phyloP scores from a whole-genome alignment of 1,284 basidiomycete species.

The Dichomitus squalens region DNA sequence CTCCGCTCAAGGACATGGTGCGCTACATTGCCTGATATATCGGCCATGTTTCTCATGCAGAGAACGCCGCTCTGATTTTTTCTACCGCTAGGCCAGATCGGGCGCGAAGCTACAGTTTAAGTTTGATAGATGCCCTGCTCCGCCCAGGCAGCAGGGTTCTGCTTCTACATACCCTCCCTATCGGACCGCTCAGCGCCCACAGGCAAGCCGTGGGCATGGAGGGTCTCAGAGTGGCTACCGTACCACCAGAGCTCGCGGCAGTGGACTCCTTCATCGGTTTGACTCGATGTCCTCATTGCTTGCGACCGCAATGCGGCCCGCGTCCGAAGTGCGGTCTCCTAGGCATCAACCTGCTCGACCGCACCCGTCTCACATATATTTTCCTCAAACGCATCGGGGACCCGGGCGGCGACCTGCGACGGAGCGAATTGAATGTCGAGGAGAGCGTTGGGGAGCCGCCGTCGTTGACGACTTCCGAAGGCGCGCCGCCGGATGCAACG shows the following conservation, averaged over 20 bases:
- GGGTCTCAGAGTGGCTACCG: conserved; percentile 5
- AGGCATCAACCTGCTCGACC: not conserved
- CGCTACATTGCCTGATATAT: conserved; percentile 7
- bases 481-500: not conserved
- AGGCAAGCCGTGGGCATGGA: conserved; percentile 3
- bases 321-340: not conserved
- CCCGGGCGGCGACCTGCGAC: not conserved
- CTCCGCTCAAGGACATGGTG: not conserved
- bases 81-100: conserved; percentile 13
- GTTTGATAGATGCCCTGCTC: conserved; percentile 18
- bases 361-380: not conserved
- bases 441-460: not conserved
- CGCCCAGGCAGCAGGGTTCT: conserved; percentile 14
- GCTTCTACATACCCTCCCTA: conserved; percentile 20
- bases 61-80: conserved; percentile 19
- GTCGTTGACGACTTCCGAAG: not conserved
- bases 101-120: conserved; percentile 14
- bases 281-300: not conserved
- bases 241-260: conserved; percentile 1
- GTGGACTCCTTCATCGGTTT: not conserved
- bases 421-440: not conserved
- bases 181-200: conserved; percentile 22
- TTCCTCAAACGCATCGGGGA: not conserved
- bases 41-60: conserved; percentile 14
- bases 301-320: not conserved